Evolutionary conservation across 805 yeast species (phyloP).

Genomic region (Monosporozyma solicola): DNA sequence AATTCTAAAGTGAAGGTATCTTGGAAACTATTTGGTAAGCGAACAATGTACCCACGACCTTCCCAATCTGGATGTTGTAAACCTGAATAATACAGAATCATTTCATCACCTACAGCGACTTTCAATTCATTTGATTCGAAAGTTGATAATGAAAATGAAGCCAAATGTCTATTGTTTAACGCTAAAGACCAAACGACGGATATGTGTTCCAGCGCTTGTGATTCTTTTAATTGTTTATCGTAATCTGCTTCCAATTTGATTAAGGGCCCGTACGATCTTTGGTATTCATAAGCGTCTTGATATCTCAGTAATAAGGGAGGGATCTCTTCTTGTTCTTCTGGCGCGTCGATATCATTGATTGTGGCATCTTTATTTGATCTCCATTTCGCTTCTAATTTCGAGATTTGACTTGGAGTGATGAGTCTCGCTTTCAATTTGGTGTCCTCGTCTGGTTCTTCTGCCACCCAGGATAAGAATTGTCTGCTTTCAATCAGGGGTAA

Average conservation of each 20-base stretch:
- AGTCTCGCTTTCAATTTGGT: constrained; percentile 46
- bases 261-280: constrained; percentile 74
- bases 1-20: constrained; percentile 71
- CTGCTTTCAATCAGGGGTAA: constrained; percentile 75
- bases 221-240: constrained; percentile 64
- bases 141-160: constrained; percentile 58
- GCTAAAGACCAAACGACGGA: constrained; percentile 67
- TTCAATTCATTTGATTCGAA: constrained; percentile 56
- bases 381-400: constrained; percentile 76
- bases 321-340: constrained; percentile 48
- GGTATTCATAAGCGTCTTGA: constrained; percentile 77
- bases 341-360: constrained; percentile 51
- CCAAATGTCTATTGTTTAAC: constrained; percentile 54
- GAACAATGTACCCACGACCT: constrained; percentile 60
- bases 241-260: constrained; percentile 75
- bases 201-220: constrained; percentile 66
- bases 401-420: constrained; percentile 56
- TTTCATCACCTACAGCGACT: constrained; percentile 79
- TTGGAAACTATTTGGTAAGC: constrained; percentile 55
- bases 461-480: constrained; percentile 74
- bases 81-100: constrained; percentile 58
- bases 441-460: constrained; percentile 57
- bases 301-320: constrained; percentile 70
- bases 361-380: constrained; percentile 62
- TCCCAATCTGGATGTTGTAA: constrained; percentile 57